A percentile compares a stretch with the other conserved stretches of the same genome.
These are phyloP conservation scores for Phytophthora citrophthora DNA, from an alignment of 352 stramenopile species.

Conservation along the genomic window DNA sequence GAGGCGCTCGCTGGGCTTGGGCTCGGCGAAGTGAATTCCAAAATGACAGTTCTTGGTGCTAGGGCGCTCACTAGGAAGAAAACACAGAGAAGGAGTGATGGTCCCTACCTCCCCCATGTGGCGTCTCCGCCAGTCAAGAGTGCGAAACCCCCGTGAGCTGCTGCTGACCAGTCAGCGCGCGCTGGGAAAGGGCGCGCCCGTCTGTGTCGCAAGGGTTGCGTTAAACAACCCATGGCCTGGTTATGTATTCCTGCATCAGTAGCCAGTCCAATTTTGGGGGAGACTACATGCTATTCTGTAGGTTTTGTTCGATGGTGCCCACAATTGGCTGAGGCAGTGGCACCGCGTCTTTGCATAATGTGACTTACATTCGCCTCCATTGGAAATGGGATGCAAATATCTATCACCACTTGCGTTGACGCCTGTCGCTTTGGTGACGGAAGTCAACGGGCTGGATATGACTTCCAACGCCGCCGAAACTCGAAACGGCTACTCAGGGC, in stretches of 20 bases:
- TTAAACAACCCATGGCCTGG: constrained; percentile 10
- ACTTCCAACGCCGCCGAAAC: no score
- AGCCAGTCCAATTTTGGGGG: no score
- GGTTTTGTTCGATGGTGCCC: neutral
- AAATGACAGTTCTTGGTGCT: constrained; percentile 50
- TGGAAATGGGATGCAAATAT: no score
- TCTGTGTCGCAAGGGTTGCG: constrained; percentile 21
- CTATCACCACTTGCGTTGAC: constrained; percentile 1
- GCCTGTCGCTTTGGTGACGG: constrained; percentile 20
- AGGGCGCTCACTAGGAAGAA: neutral
- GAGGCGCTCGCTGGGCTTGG: constrained; percentile 46
- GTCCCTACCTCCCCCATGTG: constrained; percentile 3
- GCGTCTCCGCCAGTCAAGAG: constrained; percentile 45
- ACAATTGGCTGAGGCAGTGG: neutral
- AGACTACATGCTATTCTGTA: neutral
- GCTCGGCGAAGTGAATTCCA: constrained; percentile 75
- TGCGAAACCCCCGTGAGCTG: constrained; percentile 24
- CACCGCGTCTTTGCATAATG: constrained; percentile 17
- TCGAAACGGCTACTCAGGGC: neutral
- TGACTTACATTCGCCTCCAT: no score
- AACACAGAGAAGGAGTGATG: constrained; percentile 1
- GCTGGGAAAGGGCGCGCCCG: constrained; percentile 33
- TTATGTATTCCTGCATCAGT: constrained; percentile 26
- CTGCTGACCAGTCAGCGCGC: constrained; percentile 43
- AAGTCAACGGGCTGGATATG: constrained; percentile 17